These are phyloP conservation scores for Carex parvula DNA, from an alignment of 176 grass and related monocot species.

Conservation along the genomic window DNA sequence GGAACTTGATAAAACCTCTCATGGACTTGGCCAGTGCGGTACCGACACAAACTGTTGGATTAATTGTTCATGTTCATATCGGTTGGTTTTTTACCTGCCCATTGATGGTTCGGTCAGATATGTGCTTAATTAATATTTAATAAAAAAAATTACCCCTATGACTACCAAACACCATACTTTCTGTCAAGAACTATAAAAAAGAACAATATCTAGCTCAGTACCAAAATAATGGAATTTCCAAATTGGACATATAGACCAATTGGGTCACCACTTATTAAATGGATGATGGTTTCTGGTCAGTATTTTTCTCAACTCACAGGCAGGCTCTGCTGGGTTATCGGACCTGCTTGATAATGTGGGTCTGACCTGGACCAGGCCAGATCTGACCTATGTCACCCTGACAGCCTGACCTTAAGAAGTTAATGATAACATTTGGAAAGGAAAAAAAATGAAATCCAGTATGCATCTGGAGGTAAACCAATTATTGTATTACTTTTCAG, in stretches of 20 bases:
- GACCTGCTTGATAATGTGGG: neutral
- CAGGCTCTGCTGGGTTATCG: neutral
- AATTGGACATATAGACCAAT: neutral
- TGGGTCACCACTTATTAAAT: neutral
- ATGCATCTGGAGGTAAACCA: neutral
- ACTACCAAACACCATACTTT: neutral
- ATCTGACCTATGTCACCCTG: neutral
- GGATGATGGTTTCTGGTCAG: neutral
- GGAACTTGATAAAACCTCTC: neutral
- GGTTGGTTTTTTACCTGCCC: neutral
- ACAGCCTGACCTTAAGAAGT: neutral
- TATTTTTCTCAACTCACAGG: neutral
- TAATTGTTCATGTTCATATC: neutral
- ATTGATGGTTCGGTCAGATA: neutral
- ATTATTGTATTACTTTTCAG: slow-evolving; percentile 41
- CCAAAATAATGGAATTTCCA: neutral
- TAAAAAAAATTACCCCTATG: neutral
- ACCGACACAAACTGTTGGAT: neutral
- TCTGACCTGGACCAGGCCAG: neutral
- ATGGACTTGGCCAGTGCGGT: neutral
- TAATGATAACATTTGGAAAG: neutral
- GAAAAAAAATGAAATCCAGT: neutral
- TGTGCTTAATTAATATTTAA: neutral
- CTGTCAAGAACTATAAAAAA: neutral
- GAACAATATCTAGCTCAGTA: neutral